phyloP scores from a whole-genome alignment of 164 flowering plant species.

The Buxus sempervirens region DNA sequence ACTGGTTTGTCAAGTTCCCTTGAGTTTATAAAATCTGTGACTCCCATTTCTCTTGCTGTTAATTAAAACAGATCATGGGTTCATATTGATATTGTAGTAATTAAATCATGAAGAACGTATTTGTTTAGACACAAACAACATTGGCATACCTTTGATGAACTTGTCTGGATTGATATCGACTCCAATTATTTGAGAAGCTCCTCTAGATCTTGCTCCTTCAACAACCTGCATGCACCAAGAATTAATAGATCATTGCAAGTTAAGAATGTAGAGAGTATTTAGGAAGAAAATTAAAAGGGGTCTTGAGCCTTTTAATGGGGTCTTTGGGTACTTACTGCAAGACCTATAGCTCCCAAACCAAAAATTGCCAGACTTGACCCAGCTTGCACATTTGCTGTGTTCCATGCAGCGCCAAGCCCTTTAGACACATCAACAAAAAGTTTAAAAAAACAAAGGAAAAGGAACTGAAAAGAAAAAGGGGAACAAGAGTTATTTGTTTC shows the following conservation, averaged over 20 bases:
- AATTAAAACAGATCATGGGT: no score
- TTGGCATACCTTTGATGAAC: slow-evolving; percentile 39
- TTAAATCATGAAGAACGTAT: no score
- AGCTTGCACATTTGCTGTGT: slow-evolving; percentile 54
- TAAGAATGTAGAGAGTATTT: no score
- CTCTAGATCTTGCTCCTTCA: slow-evolving; percentile 62
- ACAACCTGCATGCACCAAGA: slow-evolving; percentile 41
- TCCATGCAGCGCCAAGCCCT: slow-evolving; percentile 85
- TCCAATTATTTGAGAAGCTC: slow-evolving; percentile 70
- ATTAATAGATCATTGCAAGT: not conserved
- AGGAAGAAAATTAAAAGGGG: not conserved
- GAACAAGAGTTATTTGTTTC: no score
- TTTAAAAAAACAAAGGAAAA: no score
- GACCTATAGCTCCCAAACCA: slow-evolving; percentile 76
- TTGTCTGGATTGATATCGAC: slow-evolving; percentile 59
- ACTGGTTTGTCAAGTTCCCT: slow-evolving; percentile 38
- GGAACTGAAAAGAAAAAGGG: not conserved
- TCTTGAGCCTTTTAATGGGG: no score
- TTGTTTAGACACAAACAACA: not conserved
- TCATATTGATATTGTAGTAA: no score
- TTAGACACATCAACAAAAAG: not conserved
- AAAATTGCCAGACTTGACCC: slow-evolving; percentile 64
- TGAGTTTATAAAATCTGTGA: slow-evolving; percentile 69
- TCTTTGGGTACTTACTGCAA: slow-evolving; percentile 47
- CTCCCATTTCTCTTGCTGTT: slow-evolving; percentile 48